Evolutionary conservation across 441 rosid genomes (phyloP), one percentile per base, ranked within the genome.

Genomic region (Erodium moschatum): DNA sequence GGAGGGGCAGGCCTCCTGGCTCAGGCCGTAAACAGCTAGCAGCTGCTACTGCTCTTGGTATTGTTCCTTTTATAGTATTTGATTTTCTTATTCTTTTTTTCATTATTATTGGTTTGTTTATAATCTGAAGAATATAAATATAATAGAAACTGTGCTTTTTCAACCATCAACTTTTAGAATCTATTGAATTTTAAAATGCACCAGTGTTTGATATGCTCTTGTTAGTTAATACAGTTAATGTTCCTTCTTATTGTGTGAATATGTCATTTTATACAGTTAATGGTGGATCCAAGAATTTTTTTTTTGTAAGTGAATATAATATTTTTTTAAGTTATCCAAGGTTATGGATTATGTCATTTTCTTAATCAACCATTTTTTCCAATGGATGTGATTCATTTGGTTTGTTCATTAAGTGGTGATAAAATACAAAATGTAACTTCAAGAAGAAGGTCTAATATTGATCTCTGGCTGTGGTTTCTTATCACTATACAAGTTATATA

Each of bases 1-100:
- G 71, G 24, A 74, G 82, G 61, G 82, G 80, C 6, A 72, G 82
- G 71, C 79, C 82, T 9, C 79, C 74, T 7, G 82, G 80, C 65
- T 79, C 77, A 4, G 72, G 74, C 65, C 71, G 73, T 65, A 76
- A 76, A 67, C 72, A 67, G 20, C 58, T 13, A 54, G 61, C 21
- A 7, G 50, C 50, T 24, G 19, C 52, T 24, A 60, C 61, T 29
- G 71, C 71, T 46, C 42, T 65, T 31, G 80, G 79, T 76, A 74
- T 11, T 54, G 18, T 54, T 20, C 61, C 16, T 54, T 54, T 54
- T 44, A 44, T 44, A 44, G 4, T 44, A 44, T 44, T 44, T 44
- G n/a, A 2, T 44, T 44, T 40, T 29, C 31, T 29, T 29, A 29
- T 29, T 29, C 31, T 1, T 40, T 40, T 11, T 8, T 12, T 44